Percentiles rank a stretch among this genome's conserved stretches.
These are phyloP conservation scores for Meyerozyma smithsonii DNA, from an alignment of 1,139 yeast genomes.

Conservation along the genomic window DNA sequence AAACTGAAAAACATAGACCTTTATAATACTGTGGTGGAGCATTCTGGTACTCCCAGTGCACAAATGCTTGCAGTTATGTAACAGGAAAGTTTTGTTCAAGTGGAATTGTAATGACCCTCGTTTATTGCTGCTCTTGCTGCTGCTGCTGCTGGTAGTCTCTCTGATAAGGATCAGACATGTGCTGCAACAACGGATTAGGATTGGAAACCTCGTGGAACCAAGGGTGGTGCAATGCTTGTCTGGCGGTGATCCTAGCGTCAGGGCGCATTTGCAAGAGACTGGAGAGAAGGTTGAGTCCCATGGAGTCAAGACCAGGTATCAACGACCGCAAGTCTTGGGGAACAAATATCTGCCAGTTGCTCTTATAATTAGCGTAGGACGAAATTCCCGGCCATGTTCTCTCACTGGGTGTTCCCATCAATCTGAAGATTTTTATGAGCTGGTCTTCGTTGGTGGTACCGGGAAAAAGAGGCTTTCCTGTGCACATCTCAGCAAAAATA, in stretches of 20 bases:
- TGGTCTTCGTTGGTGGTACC: conserved; percentile 97
- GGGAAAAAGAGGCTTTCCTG: conserved; percentile 96
- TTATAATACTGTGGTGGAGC: background rate
- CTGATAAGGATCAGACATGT: conserved; percentile 35
- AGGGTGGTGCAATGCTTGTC: conserved; percentile 90
- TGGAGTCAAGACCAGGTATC: conserved; percentile 72
- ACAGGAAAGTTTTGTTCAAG: too few relatives aligned
- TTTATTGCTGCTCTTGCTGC: conserved; percentile 13
- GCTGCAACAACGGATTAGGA: conserved; percentile 35
- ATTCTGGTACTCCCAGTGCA: background rate
- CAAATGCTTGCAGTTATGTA: background rate
- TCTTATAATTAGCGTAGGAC: conserved; percentile 77
- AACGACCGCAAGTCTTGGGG: conserved; percentile 80
- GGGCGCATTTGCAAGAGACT: conserved; percentile 87
- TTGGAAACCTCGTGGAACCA: conserved; percentile 83
- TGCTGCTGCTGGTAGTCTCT: conserved; percentile 28
- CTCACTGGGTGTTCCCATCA: conserved; percentile 96
- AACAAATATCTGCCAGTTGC: conserved; percentile 70
- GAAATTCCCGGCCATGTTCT: conserved; percentile 95
- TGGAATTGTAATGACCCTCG: background rate
- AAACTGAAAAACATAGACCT: background rate
- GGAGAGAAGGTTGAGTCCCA: conserved; percentile 74
- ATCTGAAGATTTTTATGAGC: conserved; percentile 76
- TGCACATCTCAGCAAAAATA: conserved; percentile 95
- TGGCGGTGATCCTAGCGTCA: conserved; percentile 83